phyloP scores from a whole-genome alignment of 2,329 filamentous ascomycete species.

The Chalaropsis ovoidea region DNA sequence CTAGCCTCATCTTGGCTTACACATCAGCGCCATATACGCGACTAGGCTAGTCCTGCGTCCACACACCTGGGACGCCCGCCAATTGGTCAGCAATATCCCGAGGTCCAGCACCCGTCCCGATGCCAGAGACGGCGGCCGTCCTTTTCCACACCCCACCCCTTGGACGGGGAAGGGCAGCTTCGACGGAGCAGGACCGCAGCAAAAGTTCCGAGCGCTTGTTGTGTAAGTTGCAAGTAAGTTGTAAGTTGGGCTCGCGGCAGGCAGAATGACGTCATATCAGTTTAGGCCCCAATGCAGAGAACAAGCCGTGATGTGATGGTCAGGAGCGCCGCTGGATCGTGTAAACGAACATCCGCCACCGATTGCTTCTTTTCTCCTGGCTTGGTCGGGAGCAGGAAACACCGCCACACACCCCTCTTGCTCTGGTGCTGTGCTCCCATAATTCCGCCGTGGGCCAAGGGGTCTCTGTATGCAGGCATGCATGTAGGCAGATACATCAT shows the following conservation, averaged over 20 bases:
- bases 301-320: not conserved
- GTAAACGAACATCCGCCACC: too few relatives aligned
- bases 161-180: too few relatives aligned
- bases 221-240: too few relatives aligned
- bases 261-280: not conserved
- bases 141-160: too few relatives aligned
- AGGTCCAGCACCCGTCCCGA: too few relatives aligned
- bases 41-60: too few relatives aligned
- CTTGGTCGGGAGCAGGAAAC: not conserved
- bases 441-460: slow-evolving; percentile 5
- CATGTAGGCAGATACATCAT: not conserved
- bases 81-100: too few relatives aligned
- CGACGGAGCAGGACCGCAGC: not conserved
- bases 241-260: not conserved
- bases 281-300: not conserved
- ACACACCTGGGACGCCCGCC: too few relatives aligned
- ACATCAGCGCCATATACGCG: too few relatives aligned
- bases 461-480: not conserved
- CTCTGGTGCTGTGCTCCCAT: not conserved
- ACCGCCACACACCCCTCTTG: slow-evolving; percentile 1
- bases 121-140: too few relatives aligned
- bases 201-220: slow-evolving; percentile 1
- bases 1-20: too few relatives aligned
- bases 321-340: not conserved
- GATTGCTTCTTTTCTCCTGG: too few relatives aligned